Conservation (phyloP, 495 filamentous ascomycete species). For the Penicillium goetzii region DNA sequence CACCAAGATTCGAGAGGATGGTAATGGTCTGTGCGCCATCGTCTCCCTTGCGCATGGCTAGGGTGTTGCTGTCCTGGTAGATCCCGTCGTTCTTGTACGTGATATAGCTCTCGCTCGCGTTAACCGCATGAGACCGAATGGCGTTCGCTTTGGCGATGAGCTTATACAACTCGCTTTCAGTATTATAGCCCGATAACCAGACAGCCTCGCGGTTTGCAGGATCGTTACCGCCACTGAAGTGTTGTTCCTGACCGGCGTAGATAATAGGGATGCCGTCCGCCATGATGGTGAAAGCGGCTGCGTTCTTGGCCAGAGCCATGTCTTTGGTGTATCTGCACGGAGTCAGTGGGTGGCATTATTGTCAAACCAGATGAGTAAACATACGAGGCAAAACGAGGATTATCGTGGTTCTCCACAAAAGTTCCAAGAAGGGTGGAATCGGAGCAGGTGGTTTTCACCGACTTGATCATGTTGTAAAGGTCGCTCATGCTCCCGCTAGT, state of each 20-base stretch:
- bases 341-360: background rate
- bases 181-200: slow-evolving; percentile 70
- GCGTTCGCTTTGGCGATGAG: slow-evolving; percentile 63
- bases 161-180: slow-evolving; percentile 62
- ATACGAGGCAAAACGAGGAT: slow-evolving; percentile 64
- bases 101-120: slow-evolving; percentile 48
- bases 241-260: slow-evolving; percentile 77
- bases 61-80: slow-evolving; percentile 57
- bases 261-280: slow-evolving; percentile 68
- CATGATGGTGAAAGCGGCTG: slow-evolving; percentile 72
- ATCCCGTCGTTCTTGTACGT: slow-evolving; percentile 57
- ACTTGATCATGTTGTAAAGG: slow-evolving; percentile 62
- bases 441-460: slow-evolving; percentile 55
- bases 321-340: slow-evolving; percentile 52
- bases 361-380: background rate
- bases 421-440: slow-evolving; percentile 70
- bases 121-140: slow-evolving; percentile 60
- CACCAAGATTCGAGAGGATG: slow-evolving; percentile 63
- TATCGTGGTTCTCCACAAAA: slow-evolving; percentile 84
- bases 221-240: slow-evolving; percentile 63
- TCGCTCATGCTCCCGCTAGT: slow-evolving; percentile 59
- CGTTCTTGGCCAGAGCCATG: slow-evolving; percentile 64
- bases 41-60: slow-evolving; percentile 69
- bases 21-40: slow-evolving; percentile 59
- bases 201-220: slow-evolving; percentile 75